These are phyloP conservation scores for Pichia inconspicua DNA, from an alignment of 1,139 yeast genomes.

Conservation along the genomic window DNA sequence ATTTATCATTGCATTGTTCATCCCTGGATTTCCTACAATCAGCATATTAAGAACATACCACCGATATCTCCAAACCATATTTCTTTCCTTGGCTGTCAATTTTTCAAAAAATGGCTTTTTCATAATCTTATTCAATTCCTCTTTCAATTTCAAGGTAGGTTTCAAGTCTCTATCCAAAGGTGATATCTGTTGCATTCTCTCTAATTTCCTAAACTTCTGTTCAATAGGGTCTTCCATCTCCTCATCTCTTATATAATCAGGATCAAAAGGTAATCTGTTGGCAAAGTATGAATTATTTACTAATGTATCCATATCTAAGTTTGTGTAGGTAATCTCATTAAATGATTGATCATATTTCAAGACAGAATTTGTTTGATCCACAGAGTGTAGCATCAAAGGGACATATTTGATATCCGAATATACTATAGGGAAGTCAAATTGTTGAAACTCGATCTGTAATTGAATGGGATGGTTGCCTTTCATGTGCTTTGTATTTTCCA, in stretches of 20 bases:
- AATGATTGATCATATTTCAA: constrained; percentile 20
- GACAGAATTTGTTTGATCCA: constrained; percentile 17
- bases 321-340: constrained; percentile 23
- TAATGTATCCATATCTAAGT: constrained; percentile 27
- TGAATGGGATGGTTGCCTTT: neutral
- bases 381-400: constrained; percentile 26
- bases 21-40: constrained; percentile 26
- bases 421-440: constrained; percentile 75
- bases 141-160: constrained; percentile 80
- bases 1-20: constrained; percentile 45
- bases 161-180: constrained; percentile 77
- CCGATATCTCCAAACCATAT: constrained; percentile 84
- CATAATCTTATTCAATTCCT: constrained; percentile 60
- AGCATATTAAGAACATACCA: constrained; percentile 69
- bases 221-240: constrained; percentile 71
- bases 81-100: constrained; percentile 75
- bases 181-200: constrained; percentile 72
- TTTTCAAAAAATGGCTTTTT: constrained; percentile 79
- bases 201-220: constrained; percentile 72
- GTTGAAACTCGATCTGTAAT: constrained; percentile 61
- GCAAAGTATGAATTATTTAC: constrained; percentile 5
- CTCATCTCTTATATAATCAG: constrained; percentile 44
- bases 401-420: constrained; percentile 54
- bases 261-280: constrained; percentile 37
- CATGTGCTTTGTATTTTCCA: constrained; percentile 14